A percentile compares a stretch with the other conserved stretches of the same genome.
Conservation (phyloP, 495 filamentous ascomycete genomes). For the Achaetomiella virescens region DNA sequence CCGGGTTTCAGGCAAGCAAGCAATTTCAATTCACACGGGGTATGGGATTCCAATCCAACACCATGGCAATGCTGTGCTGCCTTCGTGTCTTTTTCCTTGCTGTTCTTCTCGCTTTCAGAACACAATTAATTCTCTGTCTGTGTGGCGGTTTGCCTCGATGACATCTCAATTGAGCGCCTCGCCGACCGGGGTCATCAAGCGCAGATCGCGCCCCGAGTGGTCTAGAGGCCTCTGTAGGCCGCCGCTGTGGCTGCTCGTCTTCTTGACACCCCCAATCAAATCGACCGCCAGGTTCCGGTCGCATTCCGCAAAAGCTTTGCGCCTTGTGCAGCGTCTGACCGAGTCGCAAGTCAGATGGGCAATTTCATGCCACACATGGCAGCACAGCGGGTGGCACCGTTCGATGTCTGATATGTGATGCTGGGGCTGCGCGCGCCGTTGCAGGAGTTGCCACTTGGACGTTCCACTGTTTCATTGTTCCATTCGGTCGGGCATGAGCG, state of each 20-base stretch:
- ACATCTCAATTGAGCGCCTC: conserved; percentile 1
- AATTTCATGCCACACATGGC: conserved; percentile 14
- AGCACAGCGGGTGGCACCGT: conserved; percentile 1
- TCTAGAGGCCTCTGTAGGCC: not conserved
- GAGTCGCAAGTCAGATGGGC: not conserved
- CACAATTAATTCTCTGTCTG: not conserved
- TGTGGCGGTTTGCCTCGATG: not conserved
- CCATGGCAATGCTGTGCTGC: not conserved
- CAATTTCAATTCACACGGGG: not conserved
- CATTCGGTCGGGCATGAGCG: not conserved
- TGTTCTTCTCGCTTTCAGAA: not conserved
- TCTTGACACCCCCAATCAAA: not conserved
- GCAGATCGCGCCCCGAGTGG: conserved; percentile 7
- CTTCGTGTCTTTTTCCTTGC: not conserved
- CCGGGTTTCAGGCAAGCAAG: not conserved
- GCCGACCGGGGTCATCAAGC: conserved; percentile 1
- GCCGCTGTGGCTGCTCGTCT: not conserved
- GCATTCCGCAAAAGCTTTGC: not conserved
- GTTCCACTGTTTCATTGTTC: too few species aligned
- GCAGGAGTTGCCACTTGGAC: not conserved
- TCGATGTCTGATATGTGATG: not conserved
- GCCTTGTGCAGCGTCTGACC: not conserved
- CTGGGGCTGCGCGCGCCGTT: not conserved
- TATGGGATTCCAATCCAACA: not conserved
- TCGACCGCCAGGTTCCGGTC: not conserved